These are phyloP conservation scores for Malus sieversii DNA, from an alignment of 306 rosid species.

Conservation along the genomic window DNA sequence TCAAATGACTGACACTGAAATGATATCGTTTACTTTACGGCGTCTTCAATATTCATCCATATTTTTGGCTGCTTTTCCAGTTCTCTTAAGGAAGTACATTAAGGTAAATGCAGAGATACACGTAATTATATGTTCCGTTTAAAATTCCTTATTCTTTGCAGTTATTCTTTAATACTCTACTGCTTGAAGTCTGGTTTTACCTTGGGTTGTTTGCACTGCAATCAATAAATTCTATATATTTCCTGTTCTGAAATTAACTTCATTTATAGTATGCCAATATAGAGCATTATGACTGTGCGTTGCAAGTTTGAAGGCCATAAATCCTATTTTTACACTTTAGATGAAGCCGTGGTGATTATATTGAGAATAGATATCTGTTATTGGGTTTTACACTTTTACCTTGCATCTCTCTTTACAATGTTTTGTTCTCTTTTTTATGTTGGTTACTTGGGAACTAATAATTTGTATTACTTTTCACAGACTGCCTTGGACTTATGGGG, in stretches of 20 bases:
- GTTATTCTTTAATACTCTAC: background rate
- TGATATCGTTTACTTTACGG: slow-evolving; percentile 81
- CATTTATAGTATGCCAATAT: background rate
- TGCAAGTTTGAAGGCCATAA: background rate
- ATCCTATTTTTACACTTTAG: background rate
- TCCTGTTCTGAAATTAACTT: background rate
- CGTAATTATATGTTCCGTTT: slow-evolving; percentile 7
- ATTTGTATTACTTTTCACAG: slow-evolving; percentile 29
- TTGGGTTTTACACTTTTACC: background rate
- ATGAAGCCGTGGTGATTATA: background rate
- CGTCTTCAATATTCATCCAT: slow-evolving; percentile 72
- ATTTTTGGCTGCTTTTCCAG: slow-evolving; percentile 82
- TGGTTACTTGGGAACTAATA: background rate
- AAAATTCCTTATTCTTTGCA: slow-evolving; percentile 10
- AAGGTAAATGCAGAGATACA: slow-evolving; percentile 46
- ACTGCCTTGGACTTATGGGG: slow-evolving; percentile 94
- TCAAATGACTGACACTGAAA: slow-evolving; percentile 91
- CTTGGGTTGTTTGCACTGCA: background rate
- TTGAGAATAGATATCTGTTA: background rate
- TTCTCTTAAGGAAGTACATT: slow-evolving; percentile 72
- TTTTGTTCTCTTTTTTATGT: background rate
- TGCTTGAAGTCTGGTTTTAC: background rate
- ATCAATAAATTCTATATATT: background rate
- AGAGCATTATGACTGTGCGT: background rate
- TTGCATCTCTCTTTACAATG: background rate